Conservation (phyloP, 148 eudicot genomes). For the Chenopodium quinoa region DNA sequence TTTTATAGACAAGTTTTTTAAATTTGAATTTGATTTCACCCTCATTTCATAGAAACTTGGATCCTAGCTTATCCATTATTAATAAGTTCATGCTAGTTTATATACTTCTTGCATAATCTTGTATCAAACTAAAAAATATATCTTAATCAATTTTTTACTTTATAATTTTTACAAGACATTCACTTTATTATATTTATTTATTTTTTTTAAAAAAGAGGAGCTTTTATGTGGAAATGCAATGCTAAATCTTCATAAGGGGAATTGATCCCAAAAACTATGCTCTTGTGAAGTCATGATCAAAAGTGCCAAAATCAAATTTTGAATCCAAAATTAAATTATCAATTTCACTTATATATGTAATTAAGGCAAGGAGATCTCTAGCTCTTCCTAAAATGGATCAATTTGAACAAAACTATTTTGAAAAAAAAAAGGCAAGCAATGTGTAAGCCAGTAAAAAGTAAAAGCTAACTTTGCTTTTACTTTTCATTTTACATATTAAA, state of each 20-base stretch:
- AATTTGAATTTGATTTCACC: neutral
- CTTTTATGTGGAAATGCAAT: too few species aligned
- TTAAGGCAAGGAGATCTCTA: neutral
- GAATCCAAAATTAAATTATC: too few species aligned
- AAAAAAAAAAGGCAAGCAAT: neutral
- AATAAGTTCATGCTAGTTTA: neutral
- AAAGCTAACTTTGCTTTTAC: neutral
- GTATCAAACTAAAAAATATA: too few species aligned
- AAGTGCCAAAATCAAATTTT: too few species aligned
- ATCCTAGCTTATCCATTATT: too few species aligned
- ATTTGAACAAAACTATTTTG: neutral
- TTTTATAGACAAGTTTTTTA: neutral
- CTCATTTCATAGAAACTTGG: neutral
- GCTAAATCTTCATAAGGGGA: too few species aligned
- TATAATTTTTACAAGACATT: too few species aligned
- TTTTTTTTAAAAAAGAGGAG: too few species aligned
- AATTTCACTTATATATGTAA: neutral
- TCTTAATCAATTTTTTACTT: neutral
- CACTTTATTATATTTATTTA: too few species aligned
- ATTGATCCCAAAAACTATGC: too few species aligned
- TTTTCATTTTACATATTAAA: slow-evolving; percentile 3
- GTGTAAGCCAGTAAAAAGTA: slow-evolving; percentile 14
- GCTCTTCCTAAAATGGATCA: neutral
- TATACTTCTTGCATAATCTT: neutral
- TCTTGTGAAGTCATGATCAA: too few species aligned